A percentile compares a stretch with the other conserved stretches of the same genome.
Evolutionary conservation across 805 yeast species (phyloP).

Genomic region (Maudiozyma serrabonitensis): DNA sequence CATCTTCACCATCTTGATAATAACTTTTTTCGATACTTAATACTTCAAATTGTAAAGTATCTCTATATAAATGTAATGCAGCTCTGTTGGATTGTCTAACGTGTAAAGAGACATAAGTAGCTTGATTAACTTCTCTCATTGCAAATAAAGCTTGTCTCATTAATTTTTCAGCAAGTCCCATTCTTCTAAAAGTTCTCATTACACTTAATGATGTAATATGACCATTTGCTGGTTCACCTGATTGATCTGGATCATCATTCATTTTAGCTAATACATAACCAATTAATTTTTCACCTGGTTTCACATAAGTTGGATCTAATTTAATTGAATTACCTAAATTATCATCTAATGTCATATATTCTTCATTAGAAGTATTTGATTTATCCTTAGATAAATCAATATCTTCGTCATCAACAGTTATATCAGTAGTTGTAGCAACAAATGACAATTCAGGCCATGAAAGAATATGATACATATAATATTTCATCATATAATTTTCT

Average conservation of each 20-base stretch:
- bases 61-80: conserved; percentile 83
- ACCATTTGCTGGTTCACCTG: conserved; percentile 72
- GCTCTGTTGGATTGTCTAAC: conserved; percentile 91
- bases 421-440: conserved; percentile 77
- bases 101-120: conserved; percentile 79
- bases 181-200: conserved; percentile 88
- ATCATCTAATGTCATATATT: conserved; percentile 14
- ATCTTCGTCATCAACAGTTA: conserved; percentile 4
- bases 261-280: conserved; percentile 93
- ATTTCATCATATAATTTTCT: conserved; percentile 86
- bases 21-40: conserved; percentile 76
- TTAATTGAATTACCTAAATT: conserved; percentile 27
- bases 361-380: conserved; percentile 21
- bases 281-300: conserved; percentile 69
- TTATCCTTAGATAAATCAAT: background rate
- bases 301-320: conserved; percentile 55
- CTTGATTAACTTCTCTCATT: conserved; percentile 69
- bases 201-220: conserved; percentile 92
- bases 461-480: conserved; percentile 84
- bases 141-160: conserved; percentile 81
- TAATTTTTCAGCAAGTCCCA: conserved; percentile 87
- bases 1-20: conserved; percentile 96
- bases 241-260: conserved; percentile 86
- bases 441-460: conserved; percentile 98
- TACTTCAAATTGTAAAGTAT: conserved; percentile 75